Base-by-base conservation (phyloP, 257 asterid genomes). In the Pogostemon cablin region DNA sequence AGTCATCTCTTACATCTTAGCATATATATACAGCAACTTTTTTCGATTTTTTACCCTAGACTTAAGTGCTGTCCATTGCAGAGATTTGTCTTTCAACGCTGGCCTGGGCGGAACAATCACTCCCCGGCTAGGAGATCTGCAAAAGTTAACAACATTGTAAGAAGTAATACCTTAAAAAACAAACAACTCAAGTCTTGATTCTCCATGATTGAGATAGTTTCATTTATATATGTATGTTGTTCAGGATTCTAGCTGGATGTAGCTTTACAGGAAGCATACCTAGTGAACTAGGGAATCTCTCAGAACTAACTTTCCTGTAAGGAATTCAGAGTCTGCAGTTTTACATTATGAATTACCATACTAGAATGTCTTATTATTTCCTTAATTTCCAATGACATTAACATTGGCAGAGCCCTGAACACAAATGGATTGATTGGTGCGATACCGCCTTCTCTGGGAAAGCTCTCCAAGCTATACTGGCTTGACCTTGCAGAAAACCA, bases 171-270 rank as follows among this genome's bases (percentile, higher is more conserved):
- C 53, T 15, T 7, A 58, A 69, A 9, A 60, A 12, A 25, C 11
- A 7, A 47, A 46, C 2, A 47, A 72, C 64, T 52, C 54, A 34
- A 4, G 9, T 56, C 47, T 42, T 56, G 41, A 38, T 12, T 56
- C 37, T 25, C 12, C 39, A 12, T 58, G 32, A 50, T 39, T 67
- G 20, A 61, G 57, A n/a, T 34, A 6, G 61, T 56, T 74, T 39
- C 58, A 38, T 47, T 3, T 74, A 43, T 25, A 25, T 25, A 0
- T 75, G 63, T 32, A 3, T 64, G 4, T 63, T 66, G 32, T 68
- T 65, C 91, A 93, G 99, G 77, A 93, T 89, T 75, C 84, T 93
- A 7, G 95, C 97, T 38, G 99, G 99, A 62, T 93, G 99, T 68
- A 67, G 96, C 83, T 91, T 93, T 71, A 84, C 85, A 37, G 90